These are phyloP conservation scores for Epichloe typhina DNA, from an alignment of 2,329 filamentous ascomycete species.

Conservation along the genomic window DNA sequence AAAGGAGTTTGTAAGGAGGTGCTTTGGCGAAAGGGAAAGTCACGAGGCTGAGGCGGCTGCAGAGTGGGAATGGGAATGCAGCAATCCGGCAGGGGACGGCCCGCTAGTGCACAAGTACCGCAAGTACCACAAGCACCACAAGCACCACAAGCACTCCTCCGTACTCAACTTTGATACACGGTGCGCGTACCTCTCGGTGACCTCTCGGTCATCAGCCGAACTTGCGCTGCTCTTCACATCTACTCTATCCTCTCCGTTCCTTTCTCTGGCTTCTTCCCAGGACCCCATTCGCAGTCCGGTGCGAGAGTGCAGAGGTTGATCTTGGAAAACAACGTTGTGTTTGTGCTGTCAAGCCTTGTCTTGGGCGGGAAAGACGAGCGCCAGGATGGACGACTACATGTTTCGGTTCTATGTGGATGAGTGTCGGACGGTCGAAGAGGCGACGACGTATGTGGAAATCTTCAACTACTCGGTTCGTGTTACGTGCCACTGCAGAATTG, in stretches of 20 bases:
- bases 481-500: background rate
- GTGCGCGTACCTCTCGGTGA: too few species aligned
- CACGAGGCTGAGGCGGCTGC: background rate
- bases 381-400: conserved; percentile 45
- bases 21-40: background rate
- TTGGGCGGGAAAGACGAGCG: background rate
- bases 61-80: background rate
- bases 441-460: conserved; percentile 43
- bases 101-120: background rate
- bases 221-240: background rate
- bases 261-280: background rate
- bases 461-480: conserved; percentile 43
- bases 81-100: conserved; percentile 1
- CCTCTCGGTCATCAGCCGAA: background rate
- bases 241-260: background rate
- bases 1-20: too few species aligned
- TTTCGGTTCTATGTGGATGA: conserved; percentile 34
- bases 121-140: too few species aligned
- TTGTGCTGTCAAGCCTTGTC: background rate
- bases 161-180: background rate
- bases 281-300: too few species aligned
- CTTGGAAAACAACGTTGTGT: too few species aligned
- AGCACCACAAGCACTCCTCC: too few species aligned
- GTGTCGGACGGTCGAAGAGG: conserved; percentile 33
- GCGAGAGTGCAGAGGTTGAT: too few species aligned